phyloP scores from a whole-genome alignment of 148 eudicot genomes.

The Pouteria glomerata region DNA sequence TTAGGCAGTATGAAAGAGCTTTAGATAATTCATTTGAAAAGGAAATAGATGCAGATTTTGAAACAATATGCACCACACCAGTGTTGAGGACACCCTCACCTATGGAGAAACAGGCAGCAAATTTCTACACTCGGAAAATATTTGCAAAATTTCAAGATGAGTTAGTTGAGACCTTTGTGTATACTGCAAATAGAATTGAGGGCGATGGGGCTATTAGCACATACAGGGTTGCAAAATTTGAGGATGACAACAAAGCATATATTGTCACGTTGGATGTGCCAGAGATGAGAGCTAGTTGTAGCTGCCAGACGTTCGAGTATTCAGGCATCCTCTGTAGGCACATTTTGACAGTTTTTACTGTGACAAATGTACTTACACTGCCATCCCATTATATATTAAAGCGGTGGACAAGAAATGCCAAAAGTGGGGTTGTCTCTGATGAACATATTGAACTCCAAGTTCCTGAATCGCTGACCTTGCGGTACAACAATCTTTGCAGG shows the following conservation, averaged over 20 bases:
- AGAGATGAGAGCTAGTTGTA: constrained; percentile 75
- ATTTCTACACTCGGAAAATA: constrained; percentile 68
- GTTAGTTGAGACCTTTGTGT: constrained; percentile 90
- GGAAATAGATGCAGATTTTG: constrained; percentile 84
- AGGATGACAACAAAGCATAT: constrained; percentile 75
- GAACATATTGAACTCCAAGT: constrained; percentile 30
- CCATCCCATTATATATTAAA: constrained; percentile 84
- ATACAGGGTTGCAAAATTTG: constrained; percentile 82
- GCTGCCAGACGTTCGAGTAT: constrained; percentile 91
- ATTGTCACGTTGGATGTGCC: constrained; percentile 52
- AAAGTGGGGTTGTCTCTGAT: constrained; percentile 38
- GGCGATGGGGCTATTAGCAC: constrained; percentile 63
- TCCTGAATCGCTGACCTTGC: constrained; percentile 43
- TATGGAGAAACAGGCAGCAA: constrained; percentile 93
- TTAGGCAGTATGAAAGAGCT: constrained; percentile 93
- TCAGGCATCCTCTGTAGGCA: constrained; percentile 89
- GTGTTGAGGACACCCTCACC: constrained; percentile 86
- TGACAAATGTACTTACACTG: constrained; percentile 82
- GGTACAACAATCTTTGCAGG: constrained; percentile 67
- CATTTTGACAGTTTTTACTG: constrained; percentile 83
- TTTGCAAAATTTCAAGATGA: constrained; percentile 89
- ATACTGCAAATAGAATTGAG: constrained; percentile 81
- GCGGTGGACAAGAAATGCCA: constrained; percentile 93
- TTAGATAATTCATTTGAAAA: constrained; percentile 74
- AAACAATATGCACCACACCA: constrained; percentile 61